Base-by-base conservation (phyloP, 352 stramenopile genomes). In the Pythium myriotylum region DNA sequence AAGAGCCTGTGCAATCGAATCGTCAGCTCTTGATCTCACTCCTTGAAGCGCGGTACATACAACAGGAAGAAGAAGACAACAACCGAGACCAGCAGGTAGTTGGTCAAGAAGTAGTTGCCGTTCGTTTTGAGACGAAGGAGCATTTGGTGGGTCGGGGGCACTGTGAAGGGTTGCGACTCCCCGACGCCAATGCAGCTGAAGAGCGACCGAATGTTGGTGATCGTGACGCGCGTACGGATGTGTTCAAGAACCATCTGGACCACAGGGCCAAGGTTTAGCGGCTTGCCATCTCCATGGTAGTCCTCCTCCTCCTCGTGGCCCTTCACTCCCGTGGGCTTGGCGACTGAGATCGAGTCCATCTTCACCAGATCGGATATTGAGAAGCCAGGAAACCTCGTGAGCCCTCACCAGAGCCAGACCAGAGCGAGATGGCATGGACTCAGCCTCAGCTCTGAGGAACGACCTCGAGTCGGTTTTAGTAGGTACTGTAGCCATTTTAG, bases 41-140 rank as follows among this genome's bases (percentile, higher is more conserved):
- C n/a, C n/a, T n/a, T n/a, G n/a, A n/a, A n/a, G n/a, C n/a, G n/a
- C n/a, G n/a, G n/a, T 24, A 66, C 59, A 35, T 24, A 89, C 78
- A 91, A 59, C 26, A 87, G 55, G 61, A 88, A 89, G 59, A 73
- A 79, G 59, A 91, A 87, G 47, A 89, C 65, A 22, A 70, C 65
- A 50, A 71, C 72, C 20, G 76, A 79, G 45, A 84, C 55, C 27
- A 90, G 67, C 54, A 92, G 20, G 51, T 92, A 92, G 64, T 92
- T 92, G 66, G 77, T 83, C 56, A 90, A 56, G 51, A 89, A 92
- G 62, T 78, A 92, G 63, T 76, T 75, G 54, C 68, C 69, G 74
- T 92, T 92, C 26, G 70, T 80, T 59, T 78, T 80, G 59, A 92
- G 72, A n/a, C 81, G 81, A 63, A 55, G 29, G 39, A 81, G 23